Conservation (phyloP, 192 early-diverging fungal species). For the Backusella tarrabulga region DNA sequence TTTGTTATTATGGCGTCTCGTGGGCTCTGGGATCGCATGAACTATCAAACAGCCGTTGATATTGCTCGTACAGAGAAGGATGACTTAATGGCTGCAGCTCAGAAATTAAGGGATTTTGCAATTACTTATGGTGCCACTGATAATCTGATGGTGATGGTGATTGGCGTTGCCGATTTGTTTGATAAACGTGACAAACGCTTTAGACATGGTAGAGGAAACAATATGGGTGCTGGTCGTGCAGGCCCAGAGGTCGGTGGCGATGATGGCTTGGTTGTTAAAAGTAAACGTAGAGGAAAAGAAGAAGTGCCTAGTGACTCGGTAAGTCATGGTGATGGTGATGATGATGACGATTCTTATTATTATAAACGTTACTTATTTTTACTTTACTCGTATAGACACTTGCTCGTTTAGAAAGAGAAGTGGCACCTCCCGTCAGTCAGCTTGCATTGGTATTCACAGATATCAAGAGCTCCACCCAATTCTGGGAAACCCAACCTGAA, state of each 20-base stretch:
- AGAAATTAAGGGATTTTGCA: constrained; percentile 85
- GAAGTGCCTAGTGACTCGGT: constrained; percentile 54
- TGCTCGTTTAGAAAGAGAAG: constrained; percentile 69
- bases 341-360: too few relatives aligned
- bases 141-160: constrained; percentile 86
- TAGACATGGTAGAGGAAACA: constrained; percentile 22
- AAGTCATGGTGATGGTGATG: constrained; percentile 15
- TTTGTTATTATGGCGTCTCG: constrained; percentile 74
- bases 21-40: constrained; percentile 77
- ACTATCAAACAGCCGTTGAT: constrained; percentile 79
- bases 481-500: constrained; percentile 85
- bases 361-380: too few relatives aligned
- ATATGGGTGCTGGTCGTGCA: constrained; percentile 19
- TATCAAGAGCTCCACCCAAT: constrained; percentile 88
- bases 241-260: constrained; percentile 28
- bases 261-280: constrained; percentile 25
- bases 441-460: constrained; percentile 91
- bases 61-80: constrained; percentile 80
- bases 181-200: constrained; percentile 34
- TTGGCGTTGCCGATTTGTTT: constrained; percentile 82
- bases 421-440: constrained; percentile 80
- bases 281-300: constrained; percentile 43
- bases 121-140: constrained; percentile 77
- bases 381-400: constrained; percentile 33
- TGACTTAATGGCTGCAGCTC: constrained; percentile 72